Evolutionary conservation across 495 filamentous ascomycete genomes (phyloP), one percentile per base, ranked within the genome.

Genomic region (Penicillium cataractarum): DNA sequence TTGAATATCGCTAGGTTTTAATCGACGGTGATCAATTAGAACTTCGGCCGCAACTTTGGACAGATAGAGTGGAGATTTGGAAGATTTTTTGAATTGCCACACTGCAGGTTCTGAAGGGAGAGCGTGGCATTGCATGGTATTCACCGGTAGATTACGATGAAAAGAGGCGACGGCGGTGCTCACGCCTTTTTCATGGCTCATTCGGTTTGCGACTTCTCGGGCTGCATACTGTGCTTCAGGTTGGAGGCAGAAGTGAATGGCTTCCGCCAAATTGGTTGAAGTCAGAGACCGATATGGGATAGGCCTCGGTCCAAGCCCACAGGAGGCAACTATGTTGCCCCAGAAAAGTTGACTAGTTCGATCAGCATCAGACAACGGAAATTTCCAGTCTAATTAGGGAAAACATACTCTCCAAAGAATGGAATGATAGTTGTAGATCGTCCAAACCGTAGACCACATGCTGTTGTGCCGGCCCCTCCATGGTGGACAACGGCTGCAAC

Each of bases 241-340:
- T 0, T 77, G 81, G 0, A 94, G 70, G 57, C 87, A 89, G 65
- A 85, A 84, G 65, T 77, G 81, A 64, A 95, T 93, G 0, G 48
- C 22, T 24, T 50, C 48, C 22, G 48, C 21, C 48, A 50, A 50
- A 0, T 50, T 84, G 35, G 91, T 83, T 1, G 79, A 80, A 4
- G 79, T 89, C 0, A 95, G 74, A 2, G 80, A 76, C 68, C 90
- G 91, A 73, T 92, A 89, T 0, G 89, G 90, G n/a, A 93, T 84
- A 2, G 90, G 87, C 29, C 81, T 74, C 1, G 89, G 84, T 1
- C 92, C 92, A 15, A 90, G 90, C 4, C 84, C 83, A 2, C 82
- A 4, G 48, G 48, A 50, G 2, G 48, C 48, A 15, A 27, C 22
- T 22, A 50, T 26, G 10, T 50, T 48, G 42, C 90, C 91, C 91